phyloP scores from a whole-genome alignment of 2,329 filamentous ascomycete genomes.

The Alternaria tenuissima region DNA sequence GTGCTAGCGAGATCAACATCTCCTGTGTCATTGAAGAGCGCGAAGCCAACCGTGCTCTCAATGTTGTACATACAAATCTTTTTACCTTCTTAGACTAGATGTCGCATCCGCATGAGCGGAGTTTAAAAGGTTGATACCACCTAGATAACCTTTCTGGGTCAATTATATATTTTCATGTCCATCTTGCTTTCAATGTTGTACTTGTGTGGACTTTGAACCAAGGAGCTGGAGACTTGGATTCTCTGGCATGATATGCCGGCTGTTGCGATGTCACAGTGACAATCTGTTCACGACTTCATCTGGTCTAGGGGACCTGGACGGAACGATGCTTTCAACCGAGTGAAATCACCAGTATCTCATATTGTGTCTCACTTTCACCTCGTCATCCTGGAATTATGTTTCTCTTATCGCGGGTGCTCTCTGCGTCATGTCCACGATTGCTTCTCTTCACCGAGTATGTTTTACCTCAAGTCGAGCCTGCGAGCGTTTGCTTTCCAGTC shows the following conservation, averaged over 20 bases:
- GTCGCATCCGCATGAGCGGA: constrained; percentile 34
- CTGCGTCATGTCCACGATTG: not conserved
- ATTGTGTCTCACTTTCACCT: not conserved
- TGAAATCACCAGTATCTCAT: not conserved
- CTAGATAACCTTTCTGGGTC: constrained; percentile 17
- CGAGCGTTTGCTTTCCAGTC: constrained; percentile 11
- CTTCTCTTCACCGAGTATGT: not conserved
- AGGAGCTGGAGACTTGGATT: too few relatives aligned
- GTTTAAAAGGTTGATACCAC: constrained; percentile 23
- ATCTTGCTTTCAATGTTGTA: not conserved
- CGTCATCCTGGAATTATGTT: not conserved
- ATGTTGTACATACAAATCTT: constrained; percentile 93
- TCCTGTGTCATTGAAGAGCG: constrained; percentile 94
- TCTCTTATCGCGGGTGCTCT: fast-evolving
- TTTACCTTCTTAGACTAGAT: constrained; percentile 88
- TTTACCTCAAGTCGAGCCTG: constrained; percentile 2
- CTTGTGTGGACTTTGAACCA: too few relatives aligned
- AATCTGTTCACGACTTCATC: not conserved
- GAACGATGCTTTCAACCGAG: not conserved
- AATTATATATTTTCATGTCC: not conserved
- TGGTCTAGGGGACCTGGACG: not conserved
- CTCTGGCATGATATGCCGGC: too few relatives aligned
- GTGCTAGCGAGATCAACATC: constrained; percentile 98
- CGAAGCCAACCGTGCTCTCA: constrained; percentile 92
- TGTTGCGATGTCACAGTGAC: not conserved